Percentiles rank a stretch among this genome's conserved stretches.
These are phyloP conservation scores for Akanthomyces dipterigenus DNA, from an alignment of 2,329 filamentous ascomycete species.

Conservation along the genomic window DNA sequence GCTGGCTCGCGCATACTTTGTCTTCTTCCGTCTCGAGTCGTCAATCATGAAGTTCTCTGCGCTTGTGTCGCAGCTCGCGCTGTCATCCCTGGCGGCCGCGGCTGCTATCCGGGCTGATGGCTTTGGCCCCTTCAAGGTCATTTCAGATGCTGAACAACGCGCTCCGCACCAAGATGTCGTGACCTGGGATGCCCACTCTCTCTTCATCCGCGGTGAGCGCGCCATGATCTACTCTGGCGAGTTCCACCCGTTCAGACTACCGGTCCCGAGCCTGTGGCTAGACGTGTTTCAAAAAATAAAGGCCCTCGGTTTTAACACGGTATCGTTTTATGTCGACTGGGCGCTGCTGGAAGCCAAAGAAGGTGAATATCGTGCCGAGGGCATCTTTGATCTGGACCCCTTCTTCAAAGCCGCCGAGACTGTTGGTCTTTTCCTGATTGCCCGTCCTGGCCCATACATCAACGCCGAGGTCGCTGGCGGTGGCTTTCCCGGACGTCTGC, in stretches of 20 bases:
- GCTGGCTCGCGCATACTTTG: neutral
- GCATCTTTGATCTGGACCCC: constrained; percentile 59
- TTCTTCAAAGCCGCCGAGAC: constrained; percentile 63
- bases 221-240: constrained; percentile 62
- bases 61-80: neutral
- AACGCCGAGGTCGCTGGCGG: constrained; percentile 64
- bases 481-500: constrained; percentile 67
- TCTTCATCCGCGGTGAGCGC: constrained; percentile 60
- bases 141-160: neutral
- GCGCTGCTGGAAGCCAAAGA: constrained; percentile 62
- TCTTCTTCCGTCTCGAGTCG: neutral
- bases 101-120: neutral
- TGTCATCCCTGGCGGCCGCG: neutral
- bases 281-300: constrained; percentile 72
- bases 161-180: constrained; percentile 26
- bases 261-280: constrained; percentile 39
- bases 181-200: constrained; percentile 61
- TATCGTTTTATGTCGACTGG: constrained; percentile 69
- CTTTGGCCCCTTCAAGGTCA: constrained; percentile 2
- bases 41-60: constrained; percentile 1
- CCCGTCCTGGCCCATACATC: constrained; percentile 60
- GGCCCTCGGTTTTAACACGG: constrained; percentile 62
- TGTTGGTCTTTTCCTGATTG: constrained; percentile 64
- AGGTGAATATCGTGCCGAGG: constrained; percentile 58
- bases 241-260: constrained; percentile 51